Base-by-base conservation (phyloP, 345 rosid genomes). In the Pistacia integerrima region DNA sequence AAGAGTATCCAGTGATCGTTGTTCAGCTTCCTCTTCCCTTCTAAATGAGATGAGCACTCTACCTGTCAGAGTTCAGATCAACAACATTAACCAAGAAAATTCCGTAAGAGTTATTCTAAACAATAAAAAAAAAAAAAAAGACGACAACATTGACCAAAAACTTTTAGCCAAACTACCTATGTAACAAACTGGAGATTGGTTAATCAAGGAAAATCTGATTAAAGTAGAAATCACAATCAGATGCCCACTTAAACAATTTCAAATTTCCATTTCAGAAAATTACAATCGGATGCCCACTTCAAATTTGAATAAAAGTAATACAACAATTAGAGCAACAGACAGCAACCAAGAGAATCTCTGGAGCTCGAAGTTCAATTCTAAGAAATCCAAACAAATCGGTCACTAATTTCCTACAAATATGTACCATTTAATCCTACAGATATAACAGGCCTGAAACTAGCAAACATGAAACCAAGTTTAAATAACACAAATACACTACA, bases 11-110 rank as follows among this genome's bases (percentile, higher is more conserved):
- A 9, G 33, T 56, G 41, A 67, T 12, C 35, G 17, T 52, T 46
- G 60, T 58, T 70, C 46, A 41, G 56, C 36, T 16, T 57, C 44
- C 65, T 56, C 55, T 3, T 20, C 51, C 25, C 52, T 64, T 64
- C 52, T 28, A 9, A 52, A 20, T 14, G 11, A 52, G 54, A 51
- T 22, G 35, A 64, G 33, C 18, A 16, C 11, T 13, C 20, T 3
- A 54, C 51, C 79, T 70, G 74, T 2, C 44, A 78, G 70, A 73
- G 18, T 75, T 57, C 73, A 36, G 38, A 57, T 65, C 1, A 59
- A 62, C 18, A 56, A 70, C 2, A 69, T 68, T 17, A 69, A 52
- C 59, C 46, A 13, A 16, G 63, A 65, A 28, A 52, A 48, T 18
- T 70, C 56, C 57, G 30, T 3, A 72, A n/a, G 49, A 25, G 1